Evolutionary conservation across 257 asterid genomes (phyloP).

Genomic region (Gardenia jasminoides): DNA sequence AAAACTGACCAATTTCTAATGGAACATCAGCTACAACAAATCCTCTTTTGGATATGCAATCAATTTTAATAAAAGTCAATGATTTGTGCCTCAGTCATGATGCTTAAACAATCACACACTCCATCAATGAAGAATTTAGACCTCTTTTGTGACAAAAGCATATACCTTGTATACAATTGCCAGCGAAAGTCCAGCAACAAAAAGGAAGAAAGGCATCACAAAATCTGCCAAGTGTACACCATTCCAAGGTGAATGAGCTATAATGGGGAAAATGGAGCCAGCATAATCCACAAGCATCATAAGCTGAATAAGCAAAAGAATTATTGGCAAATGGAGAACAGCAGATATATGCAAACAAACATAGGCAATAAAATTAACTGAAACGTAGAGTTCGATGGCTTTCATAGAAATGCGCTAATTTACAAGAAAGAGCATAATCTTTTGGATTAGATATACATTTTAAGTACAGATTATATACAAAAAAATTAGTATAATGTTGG

Average conservation of each 20-base stretch:
- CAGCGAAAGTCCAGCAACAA: constrained; percentile 70
- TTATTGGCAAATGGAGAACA: neutral
- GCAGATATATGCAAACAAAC: neutral
- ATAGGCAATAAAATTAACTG: neutral
- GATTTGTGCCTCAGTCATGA: neutral
- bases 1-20: neutral
- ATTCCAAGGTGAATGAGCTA: constrained; percentile 83
- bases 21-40: neutral
- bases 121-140: neutral
- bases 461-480: too few relatives aligned
- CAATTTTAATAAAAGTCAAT: neutral
- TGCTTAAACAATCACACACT: too few relatives aligned
- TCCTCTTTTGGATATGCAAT: neutral
- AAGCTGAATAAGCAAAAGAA: constrained; percentile 39
- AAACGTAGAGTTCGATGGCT: neutral
- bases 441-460: too few relatives aligned
- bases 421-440: too few relatives aligned
- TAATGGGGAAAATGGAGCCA: constrained; percentile 66
- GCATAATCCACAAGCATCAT: constrained; percentile 85
- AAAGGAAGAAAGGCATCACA: constrained; percentile 90
- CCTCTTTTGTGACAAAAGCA: neutral
- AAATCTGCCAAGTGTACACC: constrained; percentile 82
- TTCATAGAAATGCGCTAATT: too few relatives aligned
- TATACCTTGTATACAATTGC: constrained; percentile 64
- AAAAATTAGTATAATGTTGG: too few relatives aligned